These are phyloP conservation scores for Capronia americana DNA, from an alignment of 2,329 filamentous ascomycete species.

Conservation along the genomic window DNA sequence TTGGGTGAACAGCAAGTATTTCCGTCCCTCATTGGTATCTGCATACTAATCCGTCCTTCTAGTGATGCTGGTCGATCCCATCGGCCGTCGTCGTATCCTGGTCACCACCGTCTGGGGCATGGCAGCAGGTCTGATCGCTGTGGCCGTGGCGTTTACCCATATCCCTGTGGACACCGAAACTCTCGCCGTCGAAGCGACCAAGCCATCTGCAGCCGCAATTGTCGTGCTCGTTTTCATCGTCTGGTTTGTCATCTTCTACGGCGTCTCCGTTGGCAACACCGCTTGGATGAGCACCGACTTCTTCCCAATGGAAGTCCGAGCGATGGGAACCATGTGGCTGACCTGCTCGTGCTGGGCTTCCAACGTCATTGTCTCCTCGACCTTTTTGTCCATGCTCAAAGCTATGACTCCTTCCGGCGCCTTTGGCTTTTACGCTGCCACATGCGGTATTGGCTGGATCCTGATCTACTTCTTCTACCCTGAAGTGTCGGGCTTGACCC, in stretches of 20 bases:
- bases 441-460: slow-evolving; percentile 73
- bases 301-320: slow-evolving; percentile 72
- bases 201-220: slow-evolving; percentile 45
- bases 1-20: slow-evolving; percentile 62
- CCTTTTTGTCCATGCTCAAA: slow-evolving; percentile 88
- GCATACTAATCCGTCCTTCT: neutral
- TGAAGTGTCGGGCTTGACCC: slow-evolving; percentile 78
- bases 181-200: slow-evolving; percentile 32
- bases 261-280: slow-evolving; percentile 84
- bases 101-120: slow-evolving; percentile 85
- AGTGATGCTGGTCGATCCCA: slow-evolving; percentile 70
- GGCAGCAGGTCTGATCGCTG: slow-evolving; percentile 72
- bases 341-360: slow-evolving; percentile 88
- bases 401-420: slow-evolving; percentile 73
- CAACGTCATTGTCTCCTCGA: slow-evolving; percentile 87
- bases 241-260: slow-evolving; percentile 83
- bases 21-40: neutral
- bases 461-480: slow-evolving; percentile 78
- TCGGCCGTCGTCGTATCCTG: slow-evolving; percentile 79
- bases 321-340: slow-evolving; percentile 64
- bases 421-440: slow-evolving; percentile 75
- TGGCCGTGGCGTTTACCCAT: slow-evolving; percentile 73
- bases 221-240: slow-evolving; percentile 78
- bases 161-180: slow-evolving; percentile 50
- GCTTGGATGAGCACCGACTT: slow-evolving; percentile 96